Evolutionary conservation across 192 early-diverging fungal genomes (phyloP).

Genomic region (Coemansia sp.): DNA sequence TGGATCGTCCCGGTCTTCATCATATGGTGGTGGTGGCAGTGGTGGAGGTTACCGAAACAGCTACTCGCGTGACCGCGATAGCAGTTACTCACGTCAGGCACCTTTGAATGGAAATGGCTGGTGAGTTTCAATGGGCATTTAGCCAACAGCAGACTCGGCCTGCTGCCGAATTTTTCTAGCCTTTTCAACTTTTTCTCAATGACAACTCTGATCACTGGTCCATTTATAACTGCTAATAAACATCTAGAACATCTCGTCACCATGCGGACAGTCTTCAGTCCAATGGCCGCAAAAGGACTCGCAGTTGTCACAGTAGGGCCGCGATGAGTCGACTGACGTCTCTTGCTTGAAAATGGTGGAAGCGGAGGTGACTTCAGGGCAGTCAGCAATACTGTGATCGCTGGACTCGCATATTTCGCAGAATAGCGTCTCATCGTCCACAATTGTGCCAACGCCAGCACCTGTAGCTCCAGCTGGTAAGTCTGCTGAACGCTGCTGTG

Average conservation of each 20-base stretch:
- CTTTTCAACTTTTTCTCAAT: not conserved
- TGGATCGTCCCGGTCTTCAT: conserved; percentile 34
- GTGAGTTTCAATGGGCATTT: not conserved
- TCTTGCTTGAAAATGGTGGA: no score
- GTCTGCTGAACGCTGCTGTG: not conserved
- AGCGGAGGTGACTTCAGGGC: no score
- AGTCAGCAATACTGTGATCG: no score
- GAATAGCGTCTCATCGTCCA: no score
- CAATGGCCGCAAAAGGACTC: no score
- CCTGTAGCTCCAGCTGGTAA: no score
- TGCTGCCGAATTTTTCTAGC: not conserved
- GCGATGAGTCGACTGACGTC: no score
- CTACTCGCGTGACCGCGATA: conserved; percentile 14
- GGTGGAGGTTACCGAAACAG: conserved; percentile 12
- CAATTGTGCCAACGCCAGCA: no score
- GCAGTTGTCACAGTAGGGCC: no score
- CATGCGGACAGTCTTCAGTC: conserved; percentile 37
- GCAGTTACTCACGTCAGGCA: conserved; percentile 30
- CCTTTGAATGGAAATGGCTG: conserved; percentile 21
- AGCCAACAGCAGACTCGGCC: not conserved
- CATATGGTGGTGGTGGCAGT: conserved; percentile 23
- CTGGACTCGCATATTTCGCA: no score
- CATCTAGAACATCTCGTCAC: conserved; percentile 64
- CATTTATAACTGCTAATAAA: no score
- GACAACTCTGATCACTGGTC: not conserved